Evolutionary conservation across 257 asterid species (phyloP), one percentile per base, ranked within the genome.

Genomic region (Solanum clarkiae): DNA sequence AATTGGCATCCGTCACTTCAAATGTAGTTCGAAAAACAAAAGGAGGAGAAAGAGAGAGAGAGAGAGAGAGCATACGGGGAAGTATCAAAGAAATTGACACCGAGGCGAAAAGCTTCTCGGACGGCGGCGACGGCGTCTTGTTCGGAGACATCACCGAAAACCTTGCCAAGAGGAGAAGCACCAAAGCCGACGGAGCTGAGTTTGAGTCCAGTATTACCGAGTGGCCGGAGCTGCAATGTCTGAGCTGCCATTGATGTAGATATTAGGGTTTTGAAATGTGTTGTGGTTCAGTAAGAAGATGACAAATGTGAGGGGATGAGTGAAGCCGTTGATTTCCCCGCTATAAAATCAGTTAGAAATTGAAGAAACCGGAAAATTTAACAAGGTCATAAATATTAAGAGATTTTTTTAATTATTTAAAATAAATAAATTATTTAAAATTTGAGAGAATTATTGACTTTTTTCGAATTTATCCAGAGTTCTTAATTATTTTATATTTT

Each of bases 81-180:
- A 62, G 99, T 95, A 87, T 95, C 99, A 89, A 97, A 97, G 91
- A 95, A 97, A 90, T 95, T 95, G 91, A 97, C 90, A 80, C 99
- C 99, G 32, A 85, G 95, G 89, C 81, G 90, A 84, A 94, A 91
- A 77, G 99, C 99, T 86, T 86, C 91, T 49, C 93, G 91, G 80
- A 97, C 98, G 87, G 96, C 66, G 87, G 93, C 92, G 88, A 93
- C 88, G 86, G 98, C 98, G 81, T 95, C 97, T 54, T 93, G 92
- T 85, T 95, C 98, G 12, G 96, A 88, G 44, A 97, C 93, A 80
- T 85, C 83, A 14, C 98, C 97, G 88, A 95, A 97, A 62, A 97
- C 99, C 9, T 93, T 91, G 71, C 99, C 98, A 51, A 95, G 94
- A n/a, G 98, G 99, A 7, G 99, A 97, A 79, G 99, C 99, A 59